Percentiles rank a stretch among this genome's conserved stretches.
phyloP scores from a whole-genome alignment of 2,329 filamentous ascomycete species.

The Nemania diffusa region DNA sequence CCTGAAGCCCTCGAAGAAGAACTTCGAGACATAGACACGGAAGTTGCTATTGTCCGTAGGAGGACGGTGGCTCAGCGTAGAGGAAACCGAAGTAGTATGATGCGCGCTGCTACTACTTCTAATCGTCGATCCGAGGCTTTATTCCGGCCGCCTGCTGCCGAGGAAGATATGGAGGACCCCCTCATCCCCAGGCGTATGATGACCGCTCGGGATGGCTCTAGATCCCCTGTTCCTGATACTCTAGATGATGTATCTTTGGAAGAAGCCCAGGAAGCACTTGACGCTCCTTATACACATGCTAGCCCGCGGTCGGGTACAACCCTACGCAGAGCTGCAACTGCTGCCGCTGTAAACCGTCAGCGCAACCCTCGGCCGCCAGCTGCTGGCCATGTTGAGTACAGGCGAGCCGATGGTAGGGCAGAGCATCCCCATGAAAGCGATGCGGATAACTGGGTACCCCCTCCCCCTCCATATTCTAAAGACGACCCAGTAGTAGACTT shows the following conservation, averaged over 20 bases:
- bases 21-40: constrained; percentile 76
- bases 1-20: constrained; percentile 79
- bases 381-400: constrained; percentile 68
- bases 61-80: constrained; percentile 75
- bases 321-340: constrained; percentile 77
- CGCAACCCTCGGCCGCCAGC: constrained; percentile 69
- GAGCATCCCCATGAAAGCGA: constrained; percentile 88
- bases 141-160: constrained; percentile 50
- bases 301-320: constrained; percentile 76
- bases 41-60: constrained; percentile 81
- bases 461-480: constrained; percentile 81
- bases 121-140: constrained; percentile 43
- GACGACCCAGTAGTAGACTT: constrained; percentile 66
- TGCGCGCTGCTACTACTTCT: constrained; percentile 61
- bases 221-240: constrained; percentile 49
- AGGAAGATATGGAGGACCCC: constrained; percentile 61
- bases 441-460: constrained; percentile 88
- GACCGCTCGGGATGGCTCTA: constrained; percentile 45
- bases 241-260: constrained; percentile 60
- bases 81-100: constrained; percentile 59
- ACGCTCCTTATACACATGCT: constrained; percentile 78
- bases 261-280: constrained; percentile 70
- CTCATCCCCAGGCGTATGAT: constrained; percentile 62
- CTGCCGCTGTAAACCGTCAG: constrained; percentile 77
- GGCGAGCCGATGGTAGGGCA: constrained; percentile 73